These are phyloP conservation scores for Tephrocybe sp. DNA, from an alignment of 768 basidiomycete genomes.

Conservation along the genomic window DNA sequence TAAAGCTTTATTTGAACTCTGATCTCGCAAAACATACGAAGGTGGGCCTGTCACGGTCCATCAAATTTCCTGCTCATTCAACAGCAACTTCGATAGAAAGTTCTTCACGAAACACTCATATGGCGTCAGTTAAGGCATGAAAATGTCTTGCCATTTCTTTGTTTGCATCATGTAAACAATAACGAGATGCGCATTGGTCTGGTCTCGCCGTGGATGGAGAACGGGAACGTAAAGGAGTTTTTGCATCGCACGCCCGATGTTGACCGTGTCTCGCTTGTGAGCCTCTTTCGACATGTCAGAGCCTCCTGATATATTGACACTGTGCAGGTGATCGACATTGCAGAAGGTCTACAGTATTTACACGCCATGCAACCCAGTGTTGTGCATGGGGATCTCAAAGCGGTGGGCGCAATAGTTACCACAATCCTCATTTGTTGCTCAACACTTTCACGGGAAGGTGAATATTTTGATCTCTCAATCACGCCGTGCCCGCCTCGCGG, in stretches of 20 bases:
- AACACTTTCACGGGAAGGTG: conserved; percentile 1
- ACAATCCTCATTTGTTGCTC: background rate
- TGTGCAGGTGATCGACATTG: conserved; percentile 15
- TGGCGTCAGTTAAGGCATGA: conserved; percentile 16
- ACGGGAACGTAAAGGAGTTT: conserved; percentile 12
- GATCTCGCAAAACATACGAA: conserved; percentile 21
- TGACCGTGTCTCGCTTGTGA: conserved; percentile 14
- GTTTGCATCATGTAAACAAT: conserved; percentile 11
- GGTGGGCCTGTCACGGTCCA: conserved; percentile 10
- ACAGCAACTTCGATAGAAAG: conserved; percentile 2
- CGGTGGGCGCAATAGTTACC: background rate
- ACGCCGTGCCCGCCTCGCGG: conserved; percentile 17
- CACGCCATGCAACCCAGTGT: conserved; percentile 16
- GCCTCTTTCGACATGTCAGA: no score
- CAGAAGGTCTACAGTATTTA: conserved; percentile 11
- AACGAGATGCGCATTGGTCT: conserved; percentile 13
- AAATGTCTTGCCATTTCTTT: conserved; percentile 17
- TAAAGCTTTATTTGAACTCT: conserved; percentile 19
- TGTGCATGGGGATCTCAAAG: conserved; percentile 19
- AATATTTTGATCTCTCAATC: conserved; percentile 18
- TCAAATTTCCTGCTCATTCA: background rate
- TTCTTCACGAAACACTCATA: conserved; percentile 14
- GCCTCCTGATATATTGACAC: background rate
- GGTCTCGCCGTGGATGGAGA: conserved; percentile 18
- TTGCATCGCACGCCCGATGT: conserved; percentile 1